Base-by-base conservation (phyloP, 1,139 yeast species). In the Blastobotrys buckinghamii region DNA sequence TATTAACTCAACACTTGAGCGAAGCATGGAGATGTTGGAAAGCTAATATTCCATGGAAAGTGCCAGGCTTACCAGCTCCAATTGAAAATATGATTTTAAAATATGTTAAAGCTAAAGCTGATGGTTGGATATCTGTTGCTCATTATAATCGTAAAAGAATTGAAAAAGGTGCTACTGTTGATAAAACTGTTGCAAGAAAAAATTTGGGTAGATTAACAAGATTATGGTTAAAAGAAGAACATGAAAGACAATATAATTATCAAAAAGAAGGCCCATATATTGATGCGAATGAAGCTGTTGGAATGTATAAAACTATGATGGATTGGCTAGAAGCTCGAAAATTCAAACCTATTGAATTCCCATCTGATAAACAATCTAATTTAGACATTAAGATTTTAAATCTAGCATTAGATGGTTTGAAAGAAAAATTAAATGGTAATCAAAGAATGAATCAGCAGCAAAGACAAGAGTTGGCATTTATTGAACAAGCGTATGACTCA, bases 11-110 rank as follows among this genome's bases (percentile, higher is more conserved):
- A 60, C 99, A 94, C 67, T 72, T 94, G 49, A 85, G 96, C 62
- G 98, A 94, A 65, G 98, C 98, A 0, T 94, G 99, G 99, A 74
- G 98, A 64, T 92, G 98, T 64, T 94, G 98, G 98, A 94, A 94
- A 65, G 98, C 98, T 1, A 90, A 92, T 61, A 84, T 92, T 52
- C 96, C 97, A 1, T 94, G 98, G 98, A 84, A 88, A 59, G 98
- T 92, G 10, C 96, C 97, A 1, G 98, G 98, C 0, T 73, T 94
- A 65, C 98, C 99, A 2, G 83, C 79, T 47, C 97, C 97, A 0
- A 80, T 92, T 34, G 94, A 83, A 58, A 79, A 81, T 47, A 86
- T 94, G 44, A 90, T 94, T 51, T 82, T 86, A 59, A 77, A 96
- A 44, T 94, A 92, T 58, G 84, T 92, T 46, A 84, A 87, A 61